Evolutionary conservation across 768 basidiomycete genomes (phyloP).

Genomic region (Hydnum rufescens): DNA sequence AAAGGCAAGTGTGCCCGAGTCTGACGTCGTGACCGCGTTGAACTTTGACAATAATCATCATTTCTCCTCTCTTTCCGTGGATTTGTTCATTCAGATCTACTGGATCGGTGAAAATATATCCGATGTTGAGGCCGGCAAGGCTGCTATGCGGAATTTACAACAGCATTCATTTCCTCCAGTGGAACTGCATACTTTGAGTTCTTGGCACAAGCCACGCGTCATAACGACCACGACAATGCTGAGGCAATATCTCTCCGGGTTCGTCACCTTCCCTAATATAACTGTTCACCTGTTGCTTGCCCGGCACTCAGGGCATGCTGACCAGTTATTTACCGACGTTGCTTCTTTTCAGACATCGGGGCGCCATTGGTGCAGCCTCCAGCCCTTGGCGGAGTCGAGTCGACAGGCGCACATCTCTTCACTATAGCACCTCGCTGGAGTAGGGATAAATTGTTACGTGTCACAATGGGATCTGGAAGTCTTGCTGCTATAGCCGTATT

Average conservation of each 20-base stretch:
- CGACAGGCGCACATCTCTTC: conserved; percentile 85
- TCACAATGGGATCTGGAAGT: conserved; percentile 95
- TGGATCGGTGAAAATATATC: conserved; percentile 88
- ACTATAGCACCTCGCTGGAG: conserved; percentile 93
- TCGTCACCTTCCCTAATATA: too few species aligned
- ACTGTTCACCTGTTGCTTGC: too few species aligned
- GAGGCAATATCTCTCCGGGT: conserved; percentile 88
- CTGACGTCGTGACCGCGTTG: conserved; percentile 27
- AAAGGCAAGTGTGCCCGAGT: too few species aligned
- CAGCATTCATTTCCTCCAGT: conserved; percentile 93
- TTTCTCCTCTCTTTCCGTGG: background rate
- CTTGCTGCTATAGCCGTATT: conserved; percentile 99
- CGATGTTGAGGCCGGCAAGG: conserved; percentile 96
- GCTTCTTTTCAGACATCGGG: conserved; percentile 54
- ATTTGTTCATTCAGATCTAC: conserved; percentile 55
- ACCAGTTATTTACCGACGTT: background rate
- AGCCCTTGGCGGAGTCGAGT: conserved; percentile 91
- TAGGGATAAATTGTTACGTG: conserved; percentile 95
- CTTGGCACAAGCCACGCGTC: conserved; percentile 78
- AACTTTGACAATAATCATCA: conserved; percentile 7
- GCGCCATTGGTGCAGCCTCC: conserved; percentile 83
- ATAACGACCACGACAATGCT: conserved; percentile 99
- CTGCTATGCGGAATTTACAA: conserved; percentile 93
- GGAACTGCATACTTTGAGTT: conserved; percentile 76
- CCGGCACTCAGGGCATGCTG: too few species aligned